A percentile compares a stretch with the other conserved stretches of the same genome.
Conservation (phyloP, 371 early-diverging fungal genomes). For the Actinomucor elegans region DNA sequence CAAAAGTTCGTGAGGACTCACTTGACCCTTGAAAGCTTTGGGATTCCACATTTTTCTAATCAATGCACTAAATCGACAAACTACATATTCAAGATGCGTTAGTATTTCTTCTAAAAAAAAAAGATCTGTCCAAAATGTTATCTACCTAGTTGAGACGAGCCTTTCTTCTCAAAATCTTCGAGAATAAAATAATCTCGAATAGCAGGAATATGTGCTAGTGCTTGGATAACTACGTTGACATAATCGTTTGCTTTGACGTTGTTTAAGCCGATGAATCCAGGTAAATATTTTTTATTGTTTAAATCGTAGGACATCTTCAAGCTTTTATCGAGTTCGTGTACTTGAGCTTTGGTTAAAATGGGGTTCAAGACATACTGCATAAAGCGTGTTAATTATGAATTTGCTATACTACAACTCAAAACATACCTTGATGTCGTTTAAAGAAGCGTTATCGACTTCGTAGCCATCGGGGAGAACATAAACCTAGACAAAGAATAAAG, state of each 20-base stretch:
- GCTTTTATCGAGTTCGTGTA: constrained; percentile 66
- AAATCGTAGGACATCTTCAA: constrained; percentile 76
- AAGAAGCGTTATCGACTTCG: constrained; percentile 83
- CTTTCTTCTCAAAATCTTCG: constrained; percentile 57
- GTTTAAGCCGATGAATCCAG: constrained; percentile 94
- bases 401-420: background rate
- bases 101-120: background rate
- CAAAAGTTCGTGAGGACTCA: constrained; percentile 94
- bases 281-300: constrained; percentile 82
- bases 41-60: constrained; percentile 95
- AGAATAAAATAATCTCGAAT: constrained; percentile 85
- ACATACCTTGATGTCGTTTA: constrained; percentile 88
- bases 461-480: constrained; percentile 95
- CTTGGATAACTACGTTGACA: constrained; percentile 92
- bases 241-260: constrained; percentile 97
- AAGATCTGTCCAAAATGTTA: background rate
- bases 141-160: constrained; percentile 56
- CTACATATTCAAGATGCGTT: constrained; percentile 20
- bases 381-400: background rate
- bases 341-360: constrained; percentile 72
- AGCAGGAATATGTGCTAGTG: constrained; percentile 85
- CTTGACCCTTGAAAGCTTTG: constrained; percentile 92
- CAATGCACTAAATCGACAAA: constrained; percentile 77
- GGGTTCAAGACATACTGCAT: constrained; percentile 82
- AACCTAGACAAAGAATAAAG: constrained; percentile 53